phyloP scores from a whole-genome alignment of 2,329 filamentous ascomycete genomes.

The Chrysosporium queenslandicum region DNA sequence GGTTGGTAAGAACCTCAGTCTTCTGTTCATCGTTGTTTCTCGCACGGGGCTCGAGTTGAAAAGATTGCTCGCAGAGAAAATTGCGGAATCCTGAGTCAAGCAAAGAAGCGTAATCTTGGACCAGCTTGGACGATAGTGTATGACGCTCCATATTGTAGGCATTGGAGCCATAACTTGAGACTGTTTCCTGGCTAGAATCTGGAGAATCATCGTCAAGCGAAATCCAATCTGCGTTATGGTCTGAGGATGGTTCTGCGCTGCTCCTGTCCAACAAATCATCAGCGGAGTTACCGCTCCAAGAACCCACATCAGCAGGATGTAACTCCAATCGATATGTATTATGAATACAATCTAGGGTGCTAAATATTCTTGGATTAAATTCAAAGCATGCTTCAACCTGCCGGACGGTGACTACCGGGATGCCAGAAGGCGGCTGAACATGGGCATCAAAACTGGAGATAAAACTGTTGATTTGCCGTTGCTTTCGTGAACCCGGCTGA shows the following conservation, averaged over 20 bases:
- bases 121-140: neutral
- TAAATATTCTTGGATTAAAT: neutral
- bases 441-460: neutral
- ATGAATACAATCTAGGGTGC: neutral
- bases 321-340: too few species aligned
- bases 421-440: constrained; percentile 13
- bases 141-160: constrained; percentile 10
- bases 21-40: constrained; percentile 11
- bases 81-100: constrained; percentile 23
- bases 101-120: constrained; percentile 16
- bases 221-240: constrained; percentile 8
- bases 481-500: neutral
- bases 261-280: neutral
- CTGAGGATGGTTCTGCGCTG: neutral
- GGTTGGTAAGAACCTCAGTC: constrained; percentile 18
- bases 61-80: constrained; percentile 13
- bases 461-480: constrained; percentile 4
- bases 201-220: constrained; percentile 16
- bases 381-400: constrained; percentile 12
- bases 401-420: constrained; percentile 8
- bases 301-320: neutral
- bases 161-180: neutral
- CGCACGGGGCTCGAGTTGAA: neutral
- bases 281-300: neutral
- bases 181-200: constrained; percentile 17